Evolutionary conservation across 2,329 filamentous ascomycete genomes (phyloP).

Genomic region (Botrytis fragariae): DNA sequence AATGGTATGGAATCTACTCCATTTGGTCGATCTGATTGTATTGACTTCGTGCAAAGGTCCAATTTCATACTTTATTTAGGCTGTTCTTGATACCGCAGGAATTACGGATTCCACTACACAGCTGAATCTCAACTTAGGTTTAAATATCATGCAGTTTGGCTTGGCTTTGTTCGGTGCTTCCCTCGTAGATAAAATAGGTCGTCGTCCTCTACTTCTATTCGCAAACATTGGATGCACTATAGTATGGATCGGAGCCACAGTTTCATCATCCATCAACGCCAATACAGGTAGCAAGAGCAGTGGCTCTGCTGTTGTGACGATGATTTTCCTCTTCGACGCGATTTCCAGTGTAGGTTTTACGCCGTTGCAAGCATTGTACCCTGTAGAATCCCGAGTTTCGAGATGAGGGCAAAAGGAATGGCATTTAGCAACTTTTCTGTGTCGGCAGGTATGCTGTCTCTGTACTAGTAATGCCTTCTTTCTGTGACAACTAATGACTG

Average conservation of each 20-base stretch:
- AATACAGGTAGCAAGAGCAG: slow-evolving; percentile 35
- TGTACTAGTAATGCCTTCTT: not conserved
- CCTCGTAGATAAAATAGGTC: slow-evolving; percentile 55
- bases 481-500: not conserved
- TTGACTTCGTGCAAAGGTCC: slow-evolving; percentile 26
- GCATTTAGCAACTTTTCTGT: slow-evolving; percentile 48
- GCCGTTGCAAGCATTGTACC: slow-evolving; percentile 48
- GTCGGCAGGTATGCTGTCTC: slow-evolving; percentile 39
- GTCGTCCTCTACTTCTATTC: slow-evolving; percentile 52
- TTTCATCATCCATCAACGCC: slow-evolving; percentile 26
- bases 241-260: slow-evolving; percentile 50
- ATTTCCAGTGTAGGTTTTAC: slow-evolving; percentile 49
- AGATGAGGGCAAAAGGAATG: slow-evolving; percentile 55
- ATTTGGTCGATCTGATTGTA: not conserved
- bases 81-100: slow-evolving; percentile 51
- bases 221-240: slow-evolving; percentile 48
- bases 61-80: slow-evolving; percentile 53
- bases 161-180: slow-evolving; percentile 52
- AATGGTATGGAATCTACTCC: slow-evolving; percentile 26
- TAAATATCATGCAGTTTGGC: slow-evolving; percentile 52
- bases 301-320: slow-evolving; percentile 48
- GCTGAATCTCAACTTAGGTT: slow-evolving; percentile 52
- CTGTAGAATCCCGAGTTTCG: slow-evolving; percentile 51
- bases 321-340: slow-evolving; percentile 54
- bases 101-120: slow-evolving; percentile 47